phyloP scores from a whole-genome alignment of 2,329 filamentous ascomycete species.

The Teratosphaeria nubilosa region DNA sequence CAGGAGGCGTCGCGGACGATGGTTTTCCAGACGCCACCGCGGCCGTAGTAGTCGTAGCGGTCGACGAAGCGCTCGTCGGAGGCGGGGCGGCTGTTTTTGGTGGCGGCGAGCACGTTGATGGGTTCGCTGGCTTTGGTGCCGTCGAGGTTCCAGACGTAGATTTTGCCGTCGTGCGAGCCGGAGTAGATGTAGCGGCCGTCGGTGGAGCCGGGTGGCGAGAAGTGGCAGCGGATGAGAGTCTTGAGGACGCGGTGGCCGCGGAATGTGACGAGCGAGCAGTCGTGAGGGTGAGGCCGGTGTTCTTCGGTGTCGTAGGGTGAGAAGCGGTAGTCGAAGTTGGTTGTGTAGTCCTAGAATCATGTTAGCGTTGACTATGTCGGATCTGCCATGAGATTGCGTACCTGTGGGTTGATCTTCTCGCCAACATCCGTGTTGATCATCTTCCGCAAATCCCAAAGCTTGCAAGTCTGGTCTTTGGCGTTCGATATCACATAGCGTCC shows the following conservation, averaged over 20 bases:
- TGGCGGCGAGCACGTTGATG: constrained; percentile 68
- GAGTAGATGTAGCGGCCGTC: constrained; percentile 89
- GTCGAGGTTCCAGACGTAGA: constrained; percentile 90
- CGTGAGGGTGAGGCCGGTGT: constrained; percentile 66
- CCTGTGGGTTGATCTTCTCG: constrained; percentile 42
- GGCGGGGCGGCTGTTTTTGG: constrained; percentile 50
- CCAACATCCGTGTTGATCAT: constrained; percentile 66
- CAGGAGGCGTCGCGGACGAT: constrained; percentile 82
- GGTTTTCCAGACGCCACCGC: constrained; percentile 55
- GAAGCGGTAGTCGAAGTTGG: constrained; percentile 66
- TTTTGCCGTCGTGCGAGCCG: constrained; percentile 78
- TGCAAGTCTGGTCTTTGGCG: constrained; percentile 93
- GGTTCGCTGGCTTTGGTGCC: constrained; percentile 62
- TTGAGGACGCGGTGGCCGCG: constrained; percentile 79
- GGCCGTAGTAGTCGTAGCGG: constrained; percentile 48
- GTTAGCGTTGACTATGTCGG: background rate
- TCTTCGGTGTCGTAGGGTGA: constrained; percentile 54
- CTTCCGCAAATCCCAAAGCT: constrained; percentile 89
- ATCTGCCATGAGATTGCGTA: constrained; percentile 5
- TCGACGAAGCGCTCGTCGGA: constrained; percentile 44
- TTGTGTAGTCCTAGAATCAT: constrained; percentile 38
- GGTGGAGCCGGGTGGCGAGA: constrained; percentile 75
- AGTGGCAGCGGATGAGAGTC: constrained; percentile 90
- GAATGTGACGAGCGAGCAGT: constrained; percentile 90
- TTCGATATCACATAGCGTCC: constrained; percentile 86